These are phyloP conservation scores for Neophaeococcomyces mojaviensis DNA, from an alignment of 2,329 filamentous ascomycete species.

Conservation along the genomic window DNA sequence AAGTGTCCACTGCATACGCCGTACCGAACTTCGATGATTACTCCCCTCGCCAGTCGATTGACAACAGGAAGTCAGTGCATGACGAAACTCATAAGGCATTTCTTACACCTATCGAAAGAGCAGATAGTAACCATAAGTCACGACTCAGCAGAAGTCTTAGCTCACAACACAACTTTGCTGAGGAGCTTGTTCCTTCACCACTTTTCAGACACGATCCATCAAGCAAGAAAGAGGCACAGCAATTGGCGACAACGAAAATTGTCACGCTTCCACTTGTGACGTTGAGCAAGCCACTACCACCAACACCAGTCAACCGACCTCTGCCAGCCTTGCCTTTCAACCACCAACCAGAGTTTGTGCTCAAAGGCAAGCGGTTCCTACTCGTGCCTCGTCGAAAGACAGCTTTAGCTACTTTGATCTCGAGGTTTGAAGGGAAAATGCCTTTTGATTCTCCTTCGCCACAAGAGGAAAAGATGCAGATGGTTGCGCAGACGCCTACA, in stretches of 20 bases:
- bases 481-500: background rate
- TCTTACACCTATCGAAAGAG: background rate
- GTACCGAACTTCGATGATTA: background rate
- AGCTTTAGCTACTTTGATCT: slow-evolving; percentile 20
- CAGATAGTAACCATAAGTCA: slow-evolving; percentile 8
- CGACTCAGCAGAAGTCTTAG: slow-evolving; percentile 17
- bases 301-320: slow-evolving; percentile 8
- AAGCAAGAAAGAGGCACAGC: slow-evolving; percentile 9
- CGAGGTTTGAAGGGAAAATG: slow-evolving; percentile 15
- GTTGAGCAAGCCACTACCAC: slow-evolving; percentile 3
- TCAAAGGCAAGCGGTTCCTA: slow-evolving; percentile 14
- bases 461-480: background rate
- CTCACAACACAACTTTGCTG: slow-evolving; percentile 13
- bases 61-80: background rate
- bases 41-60: slow-evolving; percentile 5
- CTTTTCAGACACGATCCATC: slow-evolving; percentile 17
- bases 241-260: background rate
- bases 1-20: background rate
- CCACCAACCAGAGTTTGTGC: slow-evolving; percentile 14
- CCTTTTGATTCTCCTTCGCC: slow-evolving; percentile 7
- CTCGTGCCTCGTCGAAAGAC: slow-evolving; percentile 16
- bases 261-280: background rate
- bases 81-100: background rate
- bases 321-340: slow-evolving; percentile 19
- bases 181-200: slow-evolving; percentile 21